Evolutionary conservation across 345 rosid species (phyloP).

Genomic region (Gossypium stocksii): DNA sequence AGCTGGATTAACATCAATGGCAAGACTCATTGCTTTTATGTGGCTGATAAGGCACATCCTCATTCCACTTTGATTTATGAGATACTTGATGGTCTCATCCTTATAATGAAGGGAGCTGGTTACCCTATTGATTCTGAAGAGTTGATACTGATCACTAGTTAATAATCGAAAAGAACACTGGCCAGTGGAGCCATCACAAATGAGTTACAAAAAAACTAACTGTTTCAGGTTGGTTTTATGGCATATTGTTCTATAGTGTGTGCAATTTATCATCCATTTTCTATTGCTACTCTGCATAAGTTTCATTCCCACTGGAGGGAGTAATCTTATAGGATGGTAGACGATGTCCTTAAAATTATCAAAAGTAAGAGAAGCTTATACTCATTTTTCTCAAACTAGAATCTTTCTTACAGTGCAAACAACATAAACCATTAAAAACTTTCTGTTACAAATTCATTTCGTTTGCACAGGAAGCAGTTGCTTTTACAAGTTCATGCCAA

Average conservation of each 20-base stretch:
- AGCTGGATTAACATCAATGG: conserved; percentile 58
- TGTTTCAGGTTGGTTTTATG: not conserved
- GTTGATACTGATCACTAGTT: not conserved
- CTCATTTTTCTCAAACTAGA: not conserved
- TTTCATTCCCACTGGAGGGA: too few species aligned
- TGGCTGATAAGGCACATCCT: conserved; percentile 52
- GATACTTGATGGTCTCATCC: conserved; percentile 41
- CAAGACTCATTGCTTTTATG: conserved; percentile 46
- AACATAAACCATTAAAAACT: not conserved
- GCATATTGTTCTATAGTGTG: not conserved
- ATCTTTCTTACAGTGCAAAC: not conserved
- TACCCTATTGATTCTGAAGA: conserved; percentile 20
- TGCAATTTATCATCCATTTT: too few species aligned
- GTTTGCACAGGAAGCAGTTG: not conserved
- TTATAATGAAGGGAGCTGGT: conserved; percentile 40
- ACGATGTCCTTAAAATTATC: not conserved
- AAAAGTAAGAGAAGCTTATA: not conserved
- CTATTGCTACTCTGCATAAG: too few species aligned
- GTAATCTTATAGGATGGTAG: not conserved
- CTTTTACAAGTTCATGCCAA: not conserved
- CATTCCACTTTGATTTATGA: conserved; percentile 38
- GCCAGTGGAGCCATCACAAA: not conserved
- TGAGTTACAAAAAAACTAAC: not conserved
- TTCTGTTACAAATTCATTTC: not conserved
- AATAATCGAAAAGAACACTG: not conserved